Percentiles rank a stretch among this genome's conserved stretches.
Evolutionary conservation across 2,329 filamentous ascomycete species (phyloP).

Genomic region (Phyllosticta paracitricarpa): DNA sequence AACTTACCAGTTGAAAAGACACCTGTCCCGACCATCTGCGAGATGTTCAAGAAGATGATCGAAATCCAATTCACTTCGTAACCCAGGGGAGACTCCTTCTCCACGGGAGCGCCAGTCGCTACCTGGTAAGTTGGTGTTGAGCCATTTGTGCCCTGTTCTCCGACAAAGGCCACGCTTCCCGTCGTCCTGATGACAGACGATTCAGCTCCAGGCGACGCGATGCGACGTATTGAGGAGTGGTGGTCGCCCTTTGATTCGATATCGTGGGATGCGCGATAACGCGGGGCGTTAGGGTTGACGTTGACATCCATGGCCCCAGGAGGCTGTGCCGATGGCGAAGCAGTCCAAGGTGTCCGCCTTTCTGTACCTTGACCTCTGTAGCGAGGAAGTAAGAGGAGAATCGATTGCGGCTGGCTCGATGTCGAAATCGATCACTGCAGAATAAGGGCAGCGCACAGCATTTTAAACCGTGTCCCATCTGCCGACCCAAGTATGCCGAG

Average conservation of each 20-base stretch:
- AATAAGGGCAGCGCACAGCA: not conserved
- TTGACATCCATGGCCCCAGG: not conserved
- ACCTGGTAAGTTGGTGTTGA: slow-evolving; percentile 47
- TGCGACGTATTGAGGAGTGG: not conserved
- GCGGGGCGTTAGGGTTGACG: not conserved
- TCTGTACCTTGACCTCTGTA: not conserved
- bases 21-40: slow-evolving; percentile 54
- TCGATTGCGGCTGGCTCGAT: not conserved
- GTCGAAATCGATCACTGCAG: not conserved
- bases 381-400: not conserved
- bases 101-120: slow-evolving; percentile 52
- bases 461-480: not conserved
- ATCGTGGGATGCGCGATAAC: not conserved
- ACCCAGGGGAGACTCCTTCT: slow-evolving; percentile 48
- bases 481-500: not conserved
- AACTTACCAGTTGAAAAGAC: slow-evolving; percentile 54
- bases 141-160: slow-evolving; percentile 40
- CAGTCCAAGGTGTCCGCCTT: not conserved
- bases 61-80: slow-evolving; percentile 48
- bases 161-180: slow-evolving; percentile 35
- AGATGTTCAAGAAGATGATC: slow-evolving; percentile 51
- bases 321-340: not conserved
- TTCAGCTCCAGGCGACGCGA: slow-evolving; percentile 1
- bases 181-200: slow-evolving; percentile 16
- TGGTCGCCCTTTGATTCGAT: not conserved